Evolutionary conservation across 495 filamentous ascomycete species (phyloP).

Genomic region (Penicillium desertorum): DNA sequence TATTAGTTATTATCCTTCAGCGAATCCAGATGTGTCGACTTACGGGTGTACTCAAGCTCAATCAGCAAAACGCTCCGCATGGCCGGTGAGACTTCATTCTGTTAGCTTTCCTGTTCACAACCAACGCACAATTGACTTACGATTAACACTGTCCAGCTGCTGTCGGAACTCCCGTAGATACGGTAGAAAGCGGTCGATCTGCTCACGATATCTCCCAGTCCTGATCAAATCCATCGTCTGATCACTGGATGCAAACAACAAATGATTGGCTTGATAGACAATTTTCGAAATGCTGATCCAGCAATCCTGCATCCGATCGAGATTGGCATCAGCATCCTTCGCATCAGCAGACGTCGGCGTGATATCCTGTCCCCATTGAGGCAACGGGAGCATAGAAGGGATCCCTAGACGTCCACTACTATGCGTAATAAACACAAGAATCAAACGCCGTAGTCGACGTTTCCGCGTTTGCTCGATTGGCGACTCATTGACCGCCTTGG

Average conservation of each 20-base stretch:
- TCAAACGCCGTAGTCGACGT: constrained; percentile 75
- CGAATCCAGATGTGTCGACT: constrained; percentile 16
- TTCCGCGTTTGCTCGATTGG: constrained; percentile 68
- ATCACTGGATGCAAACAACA: constrained; percentile 77
- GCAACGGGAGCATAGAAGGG: constrained; percentile 83
- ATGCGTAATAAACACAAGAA: constrained; percentile 88
- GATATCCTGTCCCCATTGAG: constrained; percentile 54
- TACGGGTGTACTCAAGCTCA: constrained; percentile 84
- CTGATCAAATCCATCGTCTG: constrained; percentile 85
- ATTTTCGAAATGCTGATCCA: constrained; percentile 89
- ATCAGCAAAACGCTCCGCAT: constrained; percentile 84
- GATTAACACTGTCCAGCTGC: constrained; percentile 66
- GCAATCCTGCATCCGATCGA: constrained; percentile 72
- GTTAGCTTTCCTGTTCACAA: constrained; percentile 23
- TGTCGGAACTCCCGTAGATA: constrained; percentile 71
- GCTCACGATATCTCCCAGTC: constrained; percentile 72
- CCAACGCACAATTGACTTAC: constrained; percentile 26
- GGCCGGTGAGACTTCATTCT: constrained; percentile 60
- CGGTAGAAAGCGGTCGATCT: constrained; percentile 78
- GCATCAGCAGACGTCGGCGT: constrained; percentile 31
- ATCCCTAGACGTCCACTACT: constrained; percentile 88
- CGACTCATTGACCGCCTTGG: constrained; percentile 51
- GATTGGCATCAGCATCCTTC: constrained; percentile 32
- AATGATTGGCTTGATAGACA: constrained; percentile 83
- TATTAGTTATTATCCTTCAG: constrained; percentile 15